These are phyloP conservation scores for Paramecium caudatum DNA, from an alignment of 73 alveolate genomes.

Conservation along the genomic window DNA sequence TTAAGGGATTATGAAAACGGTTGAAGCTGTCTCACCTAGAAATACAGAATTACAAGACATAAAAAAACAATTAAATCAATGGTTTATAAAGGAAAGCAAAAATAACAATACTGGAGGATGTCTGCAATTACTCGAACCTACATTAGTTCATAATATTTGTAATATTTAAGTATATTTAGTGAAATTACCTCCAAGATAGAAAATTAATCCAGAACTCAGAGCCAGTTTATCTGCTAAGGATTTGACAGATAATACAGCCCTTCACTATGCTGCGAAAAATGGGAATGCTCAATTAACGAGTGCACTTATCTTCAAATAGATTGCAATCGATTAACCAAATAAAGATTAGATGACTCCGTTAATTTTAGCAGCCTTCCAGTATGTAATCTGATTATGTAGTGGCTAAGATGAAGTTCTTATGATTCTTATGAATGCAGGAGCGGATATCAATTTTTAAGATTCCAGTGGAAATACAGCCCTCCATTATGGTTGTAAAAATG, in stretches of 20 bases:
- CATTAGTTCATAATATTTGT: neutral
- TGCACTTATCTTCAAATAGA: conserved; percentile 42
- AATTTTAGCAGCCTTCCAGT: conserved; percentile 27
- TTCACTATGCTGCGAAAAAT: conserved; percentile 68
- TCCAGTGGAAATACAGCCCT: conserved; percentile 15
- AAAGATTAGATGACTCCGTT: conserved; percentile 60
- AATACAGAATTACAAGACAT: neutral
- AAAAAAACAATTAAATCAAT: neutral
- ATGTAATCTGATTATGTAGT: neutral
- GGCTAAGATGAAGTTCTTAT: conserved; percentile 61
- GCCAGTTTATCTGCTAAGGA: conserved; percentile 9
- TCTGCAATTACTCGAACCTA: conserved; percentile 48
- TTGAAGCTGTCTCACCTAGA: neutral
- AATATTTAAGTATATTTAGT: neutral
- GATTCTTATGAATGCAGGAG: conserved; percentile 58
- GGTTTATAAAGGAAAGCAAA: conserved; percentile 3
- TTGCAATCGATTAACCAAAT: conserved; percentile 53
- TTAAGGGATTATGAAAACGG: conserved; percentile 12
- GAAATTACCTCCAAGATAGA: neutral
- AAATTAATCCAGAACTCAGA: neutral
- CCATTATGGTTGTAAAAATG: conserved; percentile 17
- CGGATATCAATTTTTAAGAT: conserved; percentile 61
- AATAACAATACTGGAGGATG: neutral
- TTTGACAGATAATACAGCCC: conserved; percentile 50
- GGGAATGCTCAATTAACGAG: conserved; percentile 56